A percentile compares a stretch with the other conserved stretches of the same genome.
These are phyloP conservation scores for Pseudoneurospora amorphoporcata DNA, from an alignment of 495 filamentous ascomycete genomes.

Conservation along the genomic window DNA sequence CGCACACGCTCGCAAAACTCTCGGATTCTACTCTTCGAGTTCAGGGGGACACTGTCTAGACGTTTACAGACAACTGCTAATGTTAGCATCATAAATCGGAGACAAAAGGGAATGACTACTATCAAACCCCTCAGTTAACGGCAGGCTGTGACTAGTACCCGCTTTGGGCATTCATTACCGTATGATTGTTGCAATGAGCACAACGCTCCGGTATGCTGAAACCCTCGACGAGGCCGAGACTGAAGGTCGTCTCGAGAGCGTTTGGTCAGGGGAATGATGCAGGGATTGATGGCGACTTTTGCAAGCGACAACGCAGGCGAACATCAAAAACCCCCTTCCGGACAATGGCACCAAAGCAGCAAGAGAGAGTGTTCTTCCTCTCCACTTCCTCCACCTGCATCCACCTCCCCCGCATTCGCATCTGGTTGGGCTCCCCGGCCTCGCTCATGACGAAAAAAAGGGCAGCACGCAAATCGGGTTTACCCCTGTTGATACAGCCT, in stretches of 20 bases:
- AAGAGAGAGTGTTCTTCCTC: conserved; percentile 14
- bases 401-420: conserved; percentile 18
- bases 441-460: neutral
- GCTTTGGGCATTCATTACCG: neutral
- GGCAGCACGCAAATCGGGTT: too few relatives aligned
- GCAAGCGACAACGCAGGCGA: neutral
- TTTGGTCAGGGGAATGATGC: neutral
- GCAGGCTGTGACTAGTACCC: neutral
- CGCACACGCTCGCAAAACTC: neutral
- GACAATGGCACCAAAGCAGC: neutral
- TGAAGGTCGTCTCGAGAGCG: neutral
- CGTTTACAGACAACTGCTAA: neutral
- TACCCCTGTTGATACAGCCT: too few relatives aligned
- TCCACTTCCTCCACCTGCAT: conserved; percentile 20
- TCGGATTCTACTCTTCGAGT: neutral
- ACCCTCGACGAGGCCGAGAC: neutral
- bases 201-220: neutral
- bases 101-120: neutral
- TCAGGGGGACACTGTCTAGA: neutral
- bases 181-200: neutral
- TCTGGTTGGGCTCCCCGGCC: conserved; percentile 13
- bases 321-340: neutral
- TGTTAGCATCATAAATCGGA: neutral
- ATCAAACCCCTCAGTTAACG: neutral
- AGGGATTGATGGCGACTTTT: neutral